Base-by-base conservation (phyloP, 2,329 filamentous ascomycete genomes). In the Aspergillus aculeatus region DNA sequence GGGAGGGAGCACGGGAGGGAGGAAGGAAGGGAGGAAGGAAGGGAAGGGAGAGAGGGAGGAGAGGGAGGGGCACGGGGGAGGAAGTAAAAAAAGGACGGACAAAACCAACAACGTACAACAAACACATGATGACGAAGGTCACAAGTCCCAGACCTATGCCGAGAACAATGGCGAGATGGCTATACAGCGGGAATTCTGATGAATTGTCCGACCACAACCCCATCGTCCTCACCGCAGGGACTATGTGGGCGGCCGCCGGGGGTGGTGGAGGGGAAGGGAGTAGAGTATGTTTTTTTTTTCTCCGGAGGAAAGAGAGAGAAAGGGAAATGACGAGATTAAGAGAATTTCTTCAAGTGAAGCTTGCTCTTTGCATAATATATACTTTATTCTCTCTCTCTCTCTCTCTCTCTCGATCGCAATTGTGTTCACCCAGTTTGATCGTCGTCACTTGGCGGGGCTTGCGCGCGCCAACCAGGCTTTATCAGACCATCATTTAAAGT, bases 101-200 rank as follows among this genome's bases (percentile, higher is more conserved):
- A 3, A 49, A 44, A 29, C 38, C 32, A 35, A n/a, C 38, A 19
- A 66, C 70, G 64, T 59, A 74, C 72, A 73, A 60, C 52, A 73
- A 63, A 64, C 72, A 73, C 59, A 72, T 61, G 35, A 72, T 65
- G 48, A 73, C 73, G 7, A 74, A 56, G 47, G 68, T 52, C 23
- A 73, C 69, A 6, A 74, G 64, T 21, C 70, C 71, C 9, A 74
- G 68, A 10, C 71, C 71, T 52, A 73, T 68, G 4, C 71, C 72
- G 19, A 73, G 53, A 50, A 72, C 71, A 60, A 74, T 72, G 47
- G 67, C 71, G 63, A 73, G 69, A 60, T 73, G 69, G 58, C 60
- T 65, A 32, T 66, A 66, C 54, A 68, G 58, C 44, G 54, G 64
- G 31, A 60, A n/a, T n/a, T 61, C 23, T 38, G 67, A 51, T 47